Evolutionary conservation across 495 filamentous ascomycete species (phyloP).

Genomic region (Tetracladium marchalianum): DNA sequence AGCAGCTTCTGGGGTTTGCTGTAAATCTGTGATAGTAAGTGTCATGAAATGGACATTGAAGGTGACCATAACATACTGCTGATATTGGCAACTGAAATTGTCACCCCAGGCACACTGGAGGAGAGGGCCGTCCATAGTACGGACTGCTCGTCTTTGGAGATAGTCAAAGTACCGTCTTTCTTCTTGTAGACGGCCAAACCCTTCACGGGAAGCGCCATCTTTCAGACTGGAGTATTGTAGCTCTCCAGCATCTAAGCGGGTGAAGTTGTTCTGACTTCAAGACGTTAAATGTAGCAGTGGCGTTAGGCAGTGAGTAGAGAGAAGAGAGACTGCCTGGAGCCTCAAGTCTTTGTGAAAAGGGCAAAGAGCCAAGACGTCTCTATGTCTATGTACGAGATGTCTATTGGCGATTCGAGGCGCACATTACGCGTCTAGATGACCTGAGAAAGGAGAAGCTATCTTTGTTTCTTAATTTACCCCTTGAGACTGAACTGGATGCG

Average conservation of each 20-base stretch:
- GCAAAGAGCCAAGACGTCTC: too few species aligned
- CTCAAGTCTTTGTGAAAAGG: neutral
- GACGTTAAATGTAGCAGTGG: neutral
- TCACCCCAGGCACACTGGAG: conserved; percentile 46
- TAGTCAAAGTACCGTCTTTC: conserved; percentile 76
- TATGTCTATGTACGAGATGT: too few species aligned
- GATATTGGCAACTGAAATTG: conserved; percentile 63
- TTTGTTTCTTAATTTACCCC: too few species aligned
- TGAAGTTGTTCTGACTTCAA: neutral
- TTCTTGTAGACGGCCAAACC: conserved; percentile 85
- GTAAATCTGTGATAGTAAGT: conserved; percentile 50
- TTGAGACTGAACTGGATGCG: too few species aligned
- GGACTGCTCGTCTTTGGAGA: conserved; percentile 56
- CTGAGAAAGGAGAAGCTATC: too few species aligned
- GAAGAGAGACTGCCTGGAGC: neutral
- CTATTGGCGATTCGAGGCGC: too few species aligned
- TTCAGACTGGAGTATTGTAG: neutral
- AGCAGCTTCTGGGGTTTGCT: conserved; percentile 75
- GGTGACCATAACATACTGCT: conserved; percentile 48
- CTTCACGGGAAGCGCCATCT: conserved; percentile 46
- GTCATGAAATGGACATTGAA: neutral
- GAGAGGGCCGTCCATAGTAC: conserved; percentile 72
- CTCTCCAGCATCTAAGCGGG: conserved; percentile 8
- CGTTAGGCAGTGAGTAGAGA: neutral
- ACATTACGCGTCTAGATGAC: too few species aligned